phyloP scores from a whole-genome alignment of 495 filamentous ascomycete species.

The Delitschia confertaspora region DNA sequence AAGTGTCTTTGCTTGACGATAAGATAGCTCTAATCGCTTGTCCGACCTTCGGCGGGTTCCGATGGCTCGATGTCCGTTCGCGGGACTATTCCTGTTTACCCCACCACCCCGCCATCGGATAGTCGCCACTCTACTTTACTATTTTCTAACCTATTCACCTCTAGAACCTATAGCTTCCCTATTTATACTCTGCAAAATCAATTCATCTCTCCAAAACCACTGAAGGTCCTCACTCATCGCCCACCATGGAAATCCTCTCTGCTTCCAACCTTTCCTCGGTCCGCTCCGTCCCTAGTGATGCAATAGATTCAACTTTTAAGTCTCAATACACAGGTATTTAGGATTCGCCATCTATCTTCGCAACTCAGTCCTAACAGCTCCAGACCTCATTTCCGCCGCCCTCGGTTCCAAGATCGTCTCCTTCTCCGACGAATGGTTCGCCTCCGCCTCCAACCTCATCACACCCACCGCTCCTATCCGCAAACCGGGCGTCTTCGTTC shows the following conservation, averaged over 20 bases:
- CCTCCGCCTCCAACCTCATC: conserved; percentile 68
- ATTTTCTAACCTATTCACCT: too few species aligned
- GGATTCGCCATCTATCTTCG: background rate
- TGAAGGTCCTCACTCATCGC: background rate
- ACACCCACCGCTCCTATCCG: conserved; percentile 66
- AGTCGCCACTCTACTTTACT: too few species aligned
- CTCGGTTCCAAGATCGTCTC: conserved; percentile 67
- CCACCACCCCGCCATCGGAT: too few species aligned
- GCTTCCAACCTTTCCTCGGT: conserved; percentile 18
- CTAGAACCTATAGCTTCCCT: too few species aligned
- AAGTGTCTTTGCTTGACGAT: too few species aligned
- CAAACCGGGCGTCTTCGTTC: conserved; percentile 72
- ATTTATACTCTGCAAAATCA: too few species aligned
- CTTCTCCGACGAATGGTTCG: conserved; percentile 85
- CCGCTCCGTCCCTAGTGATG: conserved; percentile 28
- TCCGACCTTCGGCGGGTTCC: too few species aligned
- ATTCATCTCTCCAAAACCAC: background rate
- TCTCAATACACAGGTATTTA: conserved; percentile 56
- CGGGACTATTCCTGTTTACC: too few species aligned
- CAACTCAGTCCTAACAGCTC: conserved; percentile 5
- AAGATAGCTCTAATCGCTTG: too few species aligned
- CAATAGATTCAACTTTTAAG: conserved; percentile 65
- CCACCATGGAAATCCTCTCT: conserved; percentile 31
- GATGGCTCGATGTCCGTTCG: too few species aligned
- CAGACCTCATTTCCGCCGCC: conserved; percentile 67